A percentile compares a stretch with the other conserved stretches of the same genome.
Conservation (phyloP, 371 early-diverging fungal genomes). For the Mucor lusitanicus region DNA sequence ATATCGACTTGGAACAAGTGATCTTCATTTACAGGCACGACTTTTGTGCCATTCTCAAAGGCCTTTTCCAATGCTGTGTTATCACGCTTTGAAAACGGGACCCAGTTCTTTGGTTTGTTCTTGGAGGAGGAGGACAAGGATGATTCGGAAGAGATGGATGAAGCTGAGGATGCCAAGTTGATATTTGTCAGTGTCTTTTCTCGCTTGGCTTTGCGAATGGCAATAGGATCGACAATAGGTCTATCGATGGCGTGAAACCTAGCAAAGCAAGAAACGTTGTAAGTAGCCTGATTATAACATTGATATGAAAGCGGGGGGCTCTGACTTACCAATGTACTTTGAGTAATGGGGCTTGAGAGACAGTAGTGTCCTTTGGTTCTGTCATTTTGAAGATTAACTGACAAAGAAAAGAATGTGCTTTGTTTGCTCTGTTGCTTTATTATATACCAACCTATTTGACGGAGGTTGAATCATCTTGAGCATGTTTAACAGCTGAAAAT, state of each 20-base stretch:
- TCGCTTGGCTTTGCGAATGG: slow-evolving; percentile 23
- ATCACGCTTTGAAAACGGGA: slow-evolving; percentile 64
- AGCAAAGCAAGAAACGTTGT: not conserved
- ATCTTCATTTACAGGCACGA: slow-evolving; percentile 70
- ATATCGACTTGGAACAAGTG: slow-evolving; percentile 81
- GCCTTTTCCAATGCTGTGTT: slow-evolving; percentile 60
- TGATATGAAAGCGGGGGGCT: too few species aligned
- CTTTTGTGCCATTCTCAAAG: slow-evolving; percentile 21
- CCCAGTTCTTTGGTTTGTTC: slow-evolving; percentile 45
- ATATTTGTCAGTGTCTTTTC: slow-evolving; percentile 2
- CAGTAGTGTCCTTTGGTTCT: not conserved
- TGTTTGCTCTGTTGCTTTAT: not conserved
- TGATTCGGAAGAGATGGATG: not conserved
- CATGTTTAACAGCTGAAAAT: not conserved
- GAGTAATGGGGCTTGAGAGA: not conserved
- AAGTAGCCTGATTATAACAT: not conserved
- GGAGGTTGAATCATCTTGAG: not conserved
- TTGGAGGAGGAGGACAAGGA: not conserved
- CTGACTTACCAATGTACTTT: slow-evolving; percentile 6
- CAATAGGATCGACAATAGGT: slow-evolving; percentile 31
- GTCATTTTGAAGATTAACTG: not conserved
- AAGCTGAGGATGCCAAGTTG: not conserved
- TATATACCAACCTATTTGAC: not conserved
- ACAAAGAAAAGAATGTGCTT: not conserved
- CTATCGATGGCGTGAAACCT: slow-evolving; percentile 37